Conservation (phyloP, 257 asterid species). For the Rhazya stricta region DNA sequence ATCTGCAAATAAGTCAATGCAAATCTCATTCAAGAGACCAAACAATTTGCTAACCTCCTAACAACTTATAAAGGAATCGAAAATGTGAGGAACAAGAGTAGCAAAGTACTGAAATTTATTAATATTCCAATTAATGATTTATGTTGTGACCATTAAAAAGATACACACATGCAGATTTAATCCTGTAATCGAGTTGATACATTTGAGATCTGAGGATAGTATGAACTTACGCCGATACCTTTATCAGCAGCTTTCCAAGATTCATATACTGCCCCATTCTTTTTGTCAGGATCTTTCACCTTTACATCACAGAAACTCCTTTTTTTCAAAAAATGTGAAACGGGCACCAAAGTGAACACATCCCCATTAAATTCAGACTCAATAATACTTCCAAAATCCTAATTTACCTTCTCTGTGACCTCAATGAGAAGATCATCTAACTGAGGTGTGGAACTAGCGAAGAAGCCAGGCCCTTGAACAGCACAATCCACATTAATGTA, state of each 20-base stretch:
- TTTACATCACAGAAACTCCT: constrained; percentile 25
- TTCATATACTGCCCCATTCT: constrained; percentile 42
- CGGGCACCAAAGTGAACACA: not conserved
- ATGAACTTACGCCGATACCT: constrained; percentile 47
- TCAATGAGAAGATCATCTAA: constrained; percentile 76
- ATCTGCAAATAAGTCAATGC: constrained; percentile 34
- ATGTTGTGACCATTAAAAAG: not conserved
- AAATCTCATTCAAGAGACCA: constrained; percentile 5
- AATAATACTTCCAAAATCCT: not conserved
- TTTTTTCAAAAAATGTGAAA: not conserved
- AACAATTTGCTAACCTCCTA: not conserved
- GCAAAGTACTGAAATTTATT: not conserved
- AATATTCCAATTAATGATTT: not conserved
- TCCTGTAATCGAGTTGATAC: not conserved
- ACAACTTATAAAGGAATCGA: constrained; percentile 4
- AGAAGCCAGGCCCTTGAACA: constrained; percentile 93
- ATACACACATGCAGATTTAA: not conserved
- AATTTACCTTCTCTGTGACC: constrained; percentile 66
- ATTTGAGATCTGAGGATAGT: not conserved
- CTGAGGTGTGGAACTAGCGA: constrained; percentile 87
- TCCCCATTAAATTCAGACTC: not conserved
- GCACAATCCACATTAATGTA: constrained; percentile 95
- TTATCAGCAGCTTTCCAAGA: constrained; percentile 45
- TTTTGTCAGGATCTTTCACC: constrained; percentile 84
- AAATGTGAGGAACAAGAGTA: not conserved